Conservation (phyloP, 75 land plant genomes). For the Sequoia sempervirens region DNA sequence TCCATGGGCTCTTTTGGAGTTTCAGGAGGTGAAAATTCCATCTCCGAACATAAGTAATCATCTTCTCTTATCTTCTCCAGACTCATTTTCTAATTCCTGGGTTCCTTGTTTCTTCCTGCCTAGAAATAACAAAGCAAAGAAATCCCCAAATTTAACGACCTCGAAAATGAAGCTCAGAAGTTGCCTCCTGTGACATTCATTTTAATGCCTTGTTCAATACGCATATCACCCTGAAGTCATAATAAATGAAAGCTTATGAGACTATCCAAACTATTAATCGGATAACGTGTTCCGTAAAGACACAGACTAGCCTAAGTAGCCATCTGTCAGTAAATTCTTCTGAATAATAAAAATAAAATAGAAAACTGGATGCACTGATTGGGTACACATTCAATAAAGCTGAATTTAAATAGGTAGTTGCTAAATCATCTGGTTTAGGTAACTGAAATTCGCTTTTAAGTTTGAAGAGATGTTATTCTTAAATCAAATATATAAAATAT, state of each 20-base stretch:
- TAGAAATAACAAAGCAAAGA: too few relatives aligned
- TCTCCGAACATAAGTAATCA: background rate
- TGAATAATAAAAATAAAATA: too few relatives aligned
- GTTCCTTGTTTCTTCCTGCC: background rate
- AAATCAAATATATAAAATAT: too few relatives aligned
- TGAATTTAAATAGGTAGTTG: too few relatives aligned
- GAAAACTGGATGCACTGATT: background rate
- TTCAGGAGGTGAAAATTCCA: slow-evolving; percentile 45
- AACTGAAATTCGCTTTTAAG: too few relatives aligned
- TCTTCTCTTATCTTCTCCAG: background rate
- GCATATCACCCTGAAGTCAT: background rate
- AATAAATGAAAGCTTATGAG: slow-evolving; percentile 1
- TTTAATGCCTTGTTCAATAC: background rate
- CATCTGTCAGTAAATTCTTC: background rate
- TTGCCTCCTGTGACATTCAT: background rate
- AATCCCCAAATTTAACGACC: background rate
- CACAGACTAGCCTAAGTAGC: too few relatives aligned
- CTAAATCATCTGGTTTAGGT: too few relatives aligned
- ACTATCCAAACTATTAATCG: background rate
- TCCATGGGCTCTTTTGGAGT: slow-evolving; percentile 95
- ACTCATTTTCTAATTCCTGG: background rate
- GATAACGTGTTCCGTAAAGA: background rate
- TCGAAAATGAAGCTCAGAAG: background rate
- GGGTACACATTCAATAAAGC: background rate
- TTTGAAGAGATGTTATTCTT: too few relatives aligned